A percentile compares a stretch with the other conserved stretches of the same genome.
Evolutionary conservation across 2,329 filamentous ascomycete genomes (phyloP).

Genomic region (Fusarium kyushuense): DNA sequence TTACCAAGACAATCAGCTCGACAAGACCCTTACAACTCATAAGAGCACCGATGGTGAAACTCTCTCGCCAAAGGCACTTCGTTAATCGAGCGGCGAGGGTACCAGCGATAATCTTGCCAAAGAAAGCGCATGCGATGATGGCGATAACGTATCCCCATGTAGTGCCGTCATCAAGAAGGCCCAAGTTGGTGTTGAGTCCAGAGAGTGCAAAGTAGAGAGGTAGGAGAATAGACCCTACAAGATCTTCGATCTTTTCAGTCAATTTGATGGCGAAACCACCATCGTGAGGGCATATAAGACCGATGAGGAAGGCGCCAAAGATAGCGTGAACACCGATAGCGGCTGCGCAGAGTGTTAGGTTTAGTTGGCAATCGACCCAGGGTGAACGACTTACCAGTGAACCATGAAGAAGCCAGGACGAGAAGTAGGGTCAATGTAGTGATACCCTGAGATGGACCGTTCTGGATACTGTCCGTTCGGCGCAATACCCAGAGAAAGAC

Average conservation of each 20-base stretch:
- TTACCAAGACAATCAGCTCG: constrained; percentile 91
- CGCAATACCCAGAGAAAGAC: constrained; percentile 79
- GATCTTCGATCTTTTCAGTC: constrained; percentile 93
- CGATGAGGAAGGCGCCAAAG: constrained; percentile 91
- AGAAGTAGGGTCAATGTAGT: constrained; percentile 86
- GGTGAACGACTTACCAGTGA: constrained; percentile 66
- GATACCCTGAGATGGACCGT: constrained; percentile 87
- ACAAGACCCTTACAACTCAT: constrained; percentile 99
- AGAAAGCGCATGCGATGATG: constrained; percentile 83
- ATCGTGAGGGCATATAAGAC: constrained; percentile 90
- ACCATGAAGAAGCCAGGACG: constrained; percentile 83
- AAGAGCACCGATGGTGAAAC: constrained; percentile 84
- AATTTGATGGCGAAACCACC: constrained; percentile 91
- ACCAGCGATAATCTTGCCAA: constrained; percentile 86
- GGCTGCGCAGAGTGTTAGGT: constrained; percentile 18
- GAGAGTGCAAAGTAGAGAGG: constrained; percentile 95
- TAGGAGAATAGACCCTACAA: constrained; percentile 84
- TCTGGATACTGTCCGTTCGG: constrained; percentile 81
- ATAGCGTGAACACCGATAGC: constrained; percentile 95
- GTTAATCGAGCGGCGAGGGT: constrained; percentile 77
- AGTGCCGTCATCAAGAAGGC: constrained; percentile 81
- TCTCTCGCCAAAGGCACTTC: constrained; percentile 90
- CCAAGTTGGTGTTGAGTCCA: constrained; percentile 87
- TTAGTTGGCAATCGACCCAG: neutral
- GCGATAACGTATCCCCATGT: constrained; percentile 93